Percentiles rank a stretch among this genome's conserved stretches.
These are phyloP conservation scores for Botrytis elliptica DNA, from an alignment of 2,329 filamentous ascomycete species.

Conservation along the genomic window DNA sequence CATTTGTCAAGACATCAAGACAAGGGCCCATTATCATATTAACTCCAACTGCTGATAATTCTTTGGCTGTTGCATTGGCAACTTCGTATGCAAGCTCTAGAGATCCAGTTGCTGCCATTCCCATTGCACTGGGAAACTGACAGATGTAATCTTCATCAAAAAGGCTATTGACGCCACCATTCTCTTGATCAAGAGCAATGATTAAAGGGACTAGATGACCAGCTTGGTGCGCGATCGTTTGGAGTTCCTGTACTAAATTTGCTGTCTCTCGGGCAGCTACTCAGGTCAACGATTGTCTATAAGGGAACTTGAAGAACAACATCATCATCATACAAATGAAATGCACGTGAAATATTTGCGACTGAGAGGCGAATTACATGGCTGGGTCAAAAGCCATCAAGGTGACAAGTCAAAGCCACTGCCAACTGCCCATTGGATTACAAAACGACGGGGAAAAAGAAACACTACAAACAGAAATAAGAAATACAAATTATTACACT, in stretches of 20 bases:
- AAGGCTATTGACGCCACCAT: slow-evolving; percentile 94
- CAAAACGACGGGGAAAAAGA: slow-evolving; percentile 19
- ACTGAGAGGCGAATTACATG: slow-evolving; percentile 5
- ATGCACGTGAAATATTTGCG: slow-evolving; percentile 10
- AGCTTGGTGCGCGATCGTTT: slow-evolving; percentile 85
- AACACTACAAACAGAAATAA: slow-evolving; percentile 1
- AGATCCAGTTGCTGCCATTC: slow-evolving; percentile 86
- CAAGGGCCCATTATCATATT: slow-evolving; percentile 95
- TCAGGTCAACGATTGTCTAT: slow-evolving; percentile 27
- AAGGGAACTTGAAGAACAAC: slow-evolving; percentile 1
- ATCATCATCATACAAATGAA: background rate
- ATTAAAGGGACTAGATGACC: slow-evolving; percentile 86
- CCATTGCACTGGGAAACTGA: slow-evolving; percentile 97
- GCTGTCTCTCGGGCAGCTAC: slow-evolving; percentile 89
- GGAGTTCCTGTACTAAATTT: slow-evolving; percentile 82
- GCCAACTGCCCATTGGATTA: background rate
- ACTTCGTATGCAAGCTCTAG: slow-evolving; percentile 84
- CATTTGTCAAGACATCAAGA: slow-evolving; percentile 90
- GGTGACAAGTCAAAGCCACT: background rate
- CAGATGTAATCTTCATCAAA: slow-evolving; percentile 95
- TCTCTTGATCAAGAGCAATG: slow-evolving; percentile 94
- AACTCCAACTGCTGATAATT: slow-evolving; percentile 88
- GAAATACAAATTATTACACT: slow-evolving; percentile 53
- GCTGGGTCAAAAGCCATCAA: background rate
- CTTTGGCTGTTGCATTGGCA: slow-evolving; percentile 88